phyloP scores from a whole-genome alignment of 164 flowering plant genomes.

The Sextonia rubra region DNA sequence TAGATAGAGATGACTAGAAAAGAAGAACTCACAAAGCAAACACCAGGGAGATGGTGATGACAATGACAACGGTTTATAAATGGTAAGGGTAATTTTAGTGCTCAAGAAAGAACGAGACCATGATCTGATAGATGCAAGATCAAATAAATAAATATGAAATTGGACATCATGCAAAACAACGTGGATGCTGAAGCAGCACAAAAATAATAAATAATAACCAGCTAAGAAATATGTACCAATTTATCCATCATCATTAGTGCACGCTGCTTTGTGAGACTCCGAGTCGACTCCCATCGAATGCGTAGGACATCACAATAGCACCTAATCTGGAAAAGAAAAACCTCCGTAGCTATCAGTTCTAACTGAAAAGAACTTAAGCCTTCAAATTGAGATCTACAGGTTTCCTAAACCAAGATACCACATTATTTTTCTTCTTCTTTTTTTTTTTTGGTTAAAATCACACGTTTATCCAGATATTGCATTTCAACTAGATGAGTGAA shows the following conservation, averaged over 20 bases:
- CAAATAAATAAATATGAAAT: not conserved
- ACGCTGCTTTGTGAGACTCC: slow-evolving; percentile 86
- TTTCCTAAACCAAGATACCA: not conserved
- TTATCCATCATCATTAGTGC: slow-evolving; percentile 82
- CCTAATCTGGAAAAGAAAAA: slow-evolving; percentile 41
- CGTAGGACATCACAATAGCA: slow-evolving; percentile 68
- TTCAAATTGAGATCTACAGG: not conserved
- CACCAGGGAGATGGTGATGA: no score
- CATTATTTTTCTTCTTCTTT: not conserved
- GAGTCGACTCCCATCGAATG: slow-evolving; percentile 85
- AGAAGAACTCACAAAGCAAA: no score
- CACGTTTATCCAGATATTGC: not conserved
- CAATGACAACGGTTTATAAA: no score
- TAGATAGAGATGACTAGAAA: no score
- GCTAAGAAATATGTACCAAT: slow-evolving; percentile 37
- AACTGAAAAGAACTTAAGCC: slow-evolving; percentile 1
- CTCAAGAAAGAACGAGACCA: not conserved
- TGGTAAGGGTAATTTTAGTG: no score
- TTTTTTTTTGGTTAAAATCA: not conserved
- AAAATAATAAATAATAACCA: not conserved
- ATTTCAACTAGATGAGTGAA: not conserved
- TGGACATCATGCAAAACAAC: not conserved
- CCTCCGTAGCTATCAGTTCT: not conserved
- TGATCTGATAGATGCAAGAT: not conserved
- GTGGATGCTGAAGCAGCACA: not conserved